Evolutionary conservation across 2,329 filamentous ascomycete genomes (phyloP).

Genomic region (Microthyrium microscopicum): DNA sequence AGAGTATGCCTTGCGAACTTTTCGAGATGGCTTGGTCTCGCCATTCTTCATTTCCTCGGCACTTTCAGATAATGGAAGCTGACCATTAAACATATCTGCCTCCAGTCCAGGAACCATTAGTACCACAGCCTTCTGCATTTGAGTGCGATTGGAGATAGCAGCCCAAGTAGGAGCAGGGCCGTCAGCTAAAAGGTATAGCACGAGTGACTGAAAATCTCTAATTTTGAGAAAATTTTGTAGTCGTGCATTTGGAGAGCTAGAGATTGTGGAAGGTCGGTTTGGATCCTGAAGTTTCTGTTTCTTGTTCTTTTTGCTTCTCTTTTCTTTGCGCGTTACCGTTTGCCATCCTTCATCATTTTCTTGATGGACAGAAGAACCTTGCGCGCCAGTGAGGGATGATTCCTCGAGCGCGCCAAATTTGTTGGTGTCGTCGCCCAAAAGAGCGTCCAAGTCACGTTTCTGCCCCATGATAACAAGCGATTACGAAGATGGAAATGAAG

Average conservation of each 20-base stretch:
- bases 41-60: background rate
- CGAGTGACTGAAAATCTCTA: conserved; percentile 39
- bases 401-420: no score
- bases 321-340: conserved; percentile 3
- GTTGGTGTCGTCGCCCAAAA: no score
- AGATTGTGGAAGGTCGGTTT: conserved; percentile 34
- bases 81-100: conserved; percentile 64
- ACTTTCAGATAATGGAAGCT: background rate
- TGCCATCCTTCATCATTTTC: conserved; percentile 7
- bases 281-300: conserved; percentile 2
- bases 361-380: no score
- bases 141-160: conserved; percentile 37
- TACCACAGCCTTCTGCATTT: conserved; percentile 59
- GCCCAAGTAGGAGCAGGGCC: conserved; percentile 45
- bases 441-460: no score
- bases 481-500: no score
- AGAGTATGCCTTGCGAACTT: no score
- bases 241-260: conserved; percentile 34
- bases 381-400: no score
- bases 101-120: conserved; percentile 89
- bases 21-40: background rate
- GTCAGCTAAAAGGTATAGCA: conserved; percentile 43
- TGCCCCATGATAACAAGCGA: no score
- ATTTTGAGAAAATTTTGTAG: conserved; percentile 40
- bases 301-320: conserved; percentile 5